phyloP scores from a whole-genome alignment of 208 protist genomes.

The Trypanosoma mega region DNA sequence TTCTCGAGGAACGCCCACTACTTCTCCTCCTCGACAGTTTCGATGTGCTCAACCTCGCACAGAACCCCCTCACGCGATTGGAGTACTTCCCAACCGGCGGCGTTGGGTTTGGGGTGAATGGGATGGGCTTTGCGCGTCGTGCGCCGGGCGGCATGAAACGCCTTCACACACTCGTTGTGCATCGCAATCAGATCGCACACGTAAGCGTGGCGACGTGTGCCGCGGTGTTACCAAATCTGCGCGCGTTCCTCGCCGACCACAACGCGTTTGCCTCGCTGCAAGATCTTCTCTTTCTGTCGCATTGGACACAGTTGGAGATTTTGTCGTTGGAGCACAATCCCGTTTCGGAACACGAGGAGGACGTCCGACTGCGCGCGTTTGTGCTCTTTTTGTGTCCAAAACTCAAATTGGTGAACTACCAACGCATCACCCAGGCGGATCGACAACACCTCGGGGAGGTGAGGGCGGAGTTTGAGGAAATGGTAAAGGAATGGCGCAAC shows the following conservation, averaged over 20 bases:
- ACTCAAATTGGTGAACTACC: conserved; percentile 83
- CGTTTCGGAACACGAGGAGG: conserved; percentile 51
- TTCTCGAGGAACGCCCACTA: conserved; percentile 73
- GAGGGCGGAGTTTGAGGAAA: conserved; percentile 25
- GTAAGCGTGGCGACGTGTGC: conserved; percentile 78
- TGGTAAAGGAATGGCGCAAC: conserved; percentile 21
- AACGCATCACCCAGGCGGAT: conserved; percentile 70
- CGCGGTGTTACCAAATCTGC: conserved; percentile 61
- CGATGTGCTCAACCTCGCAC: conserved; percentile 84
- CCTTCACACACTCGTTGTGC: conserved; percentile 69
- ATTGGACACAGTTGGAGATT: conserved; percentile 74
- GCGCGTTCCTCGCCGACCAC: conserved; percentile 72
- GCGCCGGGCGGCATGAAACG: conserved; percentile 46
- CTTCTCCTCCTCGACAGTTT: conserved; percentile 71
- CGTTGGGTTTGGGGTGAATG: no score
- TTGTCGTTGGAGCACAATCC: conserved; percentile 74
- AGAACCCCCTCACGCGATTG: conserved; percentile 69
- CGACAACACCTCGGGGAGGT: conserved; percentile 23
- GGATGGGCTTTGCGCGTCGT: no score
- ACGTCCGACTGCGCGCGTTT: conserved; percentile 66
- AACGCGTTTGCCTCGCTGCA: conserved; percentile 57
- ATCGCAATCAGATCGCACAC: conserved; percentile 75
- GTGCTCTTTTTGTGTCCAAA: conserved; percentile 77
- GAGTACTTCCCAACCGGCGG: conserved; percentile 67
- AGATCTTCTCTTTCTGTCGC: conserved; percentile 65